Percentiles rank a stretch among this genome's conserved stretches.
phyloP scores from a whole-genome alignment of 352 stramenopile species.

The Globisporangium solare region DNA sequence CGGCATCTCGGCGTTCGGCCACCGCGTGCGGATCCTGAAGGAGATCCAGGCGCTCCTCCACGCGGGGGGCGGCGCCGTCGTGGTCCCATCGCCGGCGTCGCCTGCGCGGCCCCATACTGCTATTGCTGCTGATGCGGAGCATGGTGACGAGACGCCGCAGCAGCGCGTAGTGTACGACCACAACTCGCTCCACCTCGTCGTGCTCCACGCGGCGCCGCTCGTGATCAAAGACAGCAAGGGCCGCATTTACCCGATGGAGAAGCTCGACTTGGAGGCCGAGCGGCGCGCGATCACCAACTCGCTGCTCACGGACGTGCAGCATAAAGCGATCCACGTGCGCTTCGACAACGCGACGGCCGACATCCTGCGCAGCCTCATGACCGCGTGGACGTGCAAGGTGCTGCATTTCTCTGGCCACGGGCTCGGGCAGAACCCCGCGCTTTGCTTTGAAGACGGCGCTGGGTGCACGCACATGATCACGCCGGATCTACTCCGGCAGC shows the following conservation, averaged over 20 bases:
- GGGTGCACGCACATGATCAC: constrained; percentile 77
- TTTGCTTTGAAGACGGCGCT: constrained; percentile 77
- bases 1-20: constrained; percentile 53
- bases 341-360: constrained; percentile 79
- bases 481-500: constrained; percentile 48
- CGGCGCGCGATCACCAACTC: constrained; percentile 65
- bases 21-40: constrained; percentile 54
- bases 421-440: constrained; percentile 52
- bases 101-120: constrained; percentile 2
- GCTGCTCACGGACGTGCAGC: constrained; percentile 59
- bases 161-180: constrained; percentile 15
- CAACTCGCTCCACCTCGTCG: constrained; percentile 69
- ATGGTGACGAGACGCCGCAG: not conserved
- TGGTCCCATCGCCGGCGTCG: not conserved
- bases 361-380: constrained; percentile 75
- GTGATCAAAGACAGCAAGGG: constrained; percentile 70
- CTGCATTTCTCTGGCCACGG: constrained; percentile 81
- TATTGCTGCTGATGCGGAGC: not conserved
- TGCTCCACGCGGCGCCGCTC: constrained; percentile 76
- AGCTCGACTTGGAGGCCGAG: constrained; percentile 73
- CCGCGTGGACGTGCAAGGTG: constrained; percentile 62
- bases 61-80: not conserved
- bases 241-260: constrained; percentile 80
- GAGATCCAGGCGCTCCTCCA: constrained; percentile 44
- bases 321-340: constrained; percentile 71